Base-by-base conservation (phyloP, 306 rosid species). In the Vigna trinervia region DNA sequence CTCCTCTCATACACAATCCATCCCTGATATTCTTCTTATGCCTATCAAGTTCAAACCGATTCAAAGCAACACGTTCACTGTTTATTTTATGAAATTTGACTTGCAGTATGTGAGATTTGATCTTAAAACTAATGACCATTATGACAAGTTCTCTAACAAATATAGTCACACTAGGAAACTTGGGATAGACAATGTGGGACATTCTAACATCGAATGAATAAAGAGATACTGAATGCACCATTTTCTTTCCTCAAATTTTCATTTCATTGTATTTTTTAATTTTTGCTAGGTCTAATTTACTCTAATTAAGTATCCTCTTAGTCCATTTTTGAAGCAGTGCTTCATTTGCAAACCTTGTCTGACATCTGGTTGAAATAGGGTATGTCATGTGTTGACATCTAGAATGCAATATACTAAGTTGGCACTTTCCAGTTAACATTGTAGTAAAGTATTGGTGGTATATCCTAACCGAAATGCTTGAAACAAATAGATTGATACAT, bases 361-460 rank as follows among this genome's bases (percentile, higher is more conserved):
- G 22, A 20, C 67, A 73, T 57, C 39, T 38, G 39, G 39, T 12
- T 72, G 66, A 38, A 57, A 39, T 39, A 4, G 23, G 41, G 54
- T 41, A 73, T 41, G 9, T 3, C 77, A 73, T 41, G 78, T 23
- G 11, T 5, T 14, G 69, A 72, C 53, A 12, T 39, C 22, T 39
- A 71, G 10, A 22, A 41, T 4, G 12, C 34, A 30, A 30, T 30
- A 30, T 30, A 30, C 34, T 4, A 73, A 26, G 53, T 73, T 73
- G 78, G 26, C n/a, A 73, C 41, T 4, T 39, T 73, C 45, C 28
- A 58, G 68, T 41, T 73, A 14, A 36, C 26, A 43, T 58, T 58
- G 19, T 30, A 30, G 32, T 30, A 30, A 30, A 30, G 34, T 30
- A 30, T 30, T 30, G 34, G 34, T 30, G 34, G 34, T 22, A 11